Evolutionary conservation across 1,139 yeast species (phyloP).

Genomic region (Hansenula sp.): DNA sequence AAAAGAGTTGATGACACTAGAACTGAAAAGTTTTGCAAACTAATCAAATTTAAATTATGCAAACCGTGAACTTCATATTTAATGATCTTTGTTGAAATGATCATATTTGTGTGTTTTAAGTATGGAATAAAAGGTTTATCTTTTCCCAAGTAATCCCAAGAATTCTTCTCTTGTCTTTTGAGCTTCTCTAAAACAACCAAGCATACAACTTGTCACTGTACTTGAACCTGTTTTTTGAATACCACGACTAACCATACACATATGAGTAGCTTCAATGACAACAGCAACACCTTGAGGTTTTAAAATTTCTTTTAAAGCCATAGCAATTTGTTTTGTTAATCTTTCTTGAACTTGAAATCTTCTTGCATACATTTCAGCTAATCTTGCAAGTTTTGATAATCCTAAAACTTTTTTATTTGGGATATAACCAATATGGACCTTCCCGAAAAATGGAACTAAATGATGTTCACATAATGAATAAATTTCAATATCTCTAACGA

Average conservation of each 20-base stretch:
- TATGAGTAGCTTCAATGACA: conserved; percentile 94
- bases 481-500: conserved; percentile 90
- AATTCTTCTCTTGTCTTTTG: conserved; percentile 97
- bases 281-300: conserved; percentile 98
- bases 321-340: conserved; percentile 92
- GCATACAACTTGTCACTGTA: conserved; percentile 94
- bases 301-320: conserved; percentile 86
- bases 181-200: conserved; percentile 89
- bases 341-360: conserved; percentile 96
- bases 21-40: background rate
- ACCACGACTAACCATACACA: conserved; percentile 99
- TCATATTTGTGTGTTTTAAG: background rate
- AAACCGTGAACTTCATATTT: background rate
- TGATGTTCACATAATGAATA: conserved; percentile 96
- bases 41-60: background rate
- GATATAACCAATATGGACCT: conserved; percentile 93
- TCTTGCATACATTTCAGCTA: conserved; percentile 96
- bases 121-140: conserved; percentile 20
- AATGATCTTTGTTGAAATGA: background rate
- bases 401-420: conserved; percentile 96
- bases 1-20: background rate
- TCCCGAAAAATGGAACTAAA: conserved; percentile 94
- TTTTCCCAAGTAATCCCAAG: conserved; percentile 69
- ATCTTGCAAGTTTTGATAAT: conserved; percentile 83
- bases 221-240: conserved; percentile 92